Percentiles rank a stretch among this genome's conserved stretches.
Conservation (phyloP, 495 filamentous ascomycete species). For the Talaromyces stipitatus region DNA sequence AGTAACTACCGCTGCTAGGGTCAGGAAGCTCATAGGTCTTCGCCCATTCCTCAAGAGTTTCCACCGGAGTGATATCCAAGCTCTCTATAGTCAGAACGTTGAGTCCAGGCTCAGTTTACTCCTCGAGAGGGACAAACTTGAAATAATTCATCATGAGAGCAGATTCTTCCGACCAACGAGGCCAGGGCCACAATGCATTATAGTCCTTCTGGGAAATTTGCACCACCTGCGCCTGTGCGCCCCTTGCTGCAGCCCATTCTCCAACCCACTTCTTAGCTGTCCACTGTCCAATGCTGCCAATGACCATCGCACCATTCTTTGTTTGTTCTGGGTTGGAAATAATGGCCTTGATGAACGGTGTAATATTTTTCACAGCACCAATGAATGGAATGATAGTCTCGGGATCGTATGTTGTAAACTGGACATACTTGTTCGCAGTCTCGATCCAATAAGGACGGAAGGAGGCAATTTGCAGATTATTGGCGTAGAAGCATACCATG, state of each 20-base stretch:
- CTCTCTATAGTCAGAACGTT: background rate
- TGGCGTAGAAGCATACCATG: background rate
- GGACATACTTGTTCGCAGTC: constrained; percentile 18
- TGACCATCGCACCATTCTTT: constrained; percentile 18
- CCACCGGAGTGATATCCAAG: background rate
- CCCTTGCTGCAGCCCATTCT: constrained; percentile 26
- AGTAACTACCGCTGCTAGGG: background rate
- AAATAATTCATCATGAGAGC: background rate
- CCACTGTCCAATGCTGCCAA: constrained; percentile 15
- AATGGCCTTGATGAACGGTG: constrained; percentile 27
- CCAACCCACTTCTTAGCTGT: constrained; percentile 27
- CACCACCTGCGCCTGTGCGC: constrained; percentile 17
- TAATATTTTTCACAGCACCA: constrained; percentile 35
- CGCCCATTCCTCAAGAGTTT: background rate
- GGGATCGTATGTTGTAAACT: constrained; percentile 19
- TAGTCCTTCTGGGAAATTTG: constrained; percentile 6
- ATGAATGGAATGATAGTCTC: constrained; percentile 25
- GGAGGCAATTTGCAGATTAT: background rate
- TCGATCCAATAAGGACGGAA: background rate
- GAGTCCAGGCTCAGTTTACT: background rate
- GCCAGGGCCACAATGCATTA: constrained; percentile 8
- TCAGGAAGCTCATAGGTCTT: background rate
- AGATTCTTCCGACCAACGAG: background rate
- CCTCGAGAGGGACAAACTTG: background rate
- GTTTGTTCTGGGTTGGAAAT: constrained; percentile 27